Evolutionary conservation across 2,329 filamentous ascomycete species (phyloP), one percentile per base, ranked within the genome.

Genomic region (Clonostachys chloroleuca): DNA sequence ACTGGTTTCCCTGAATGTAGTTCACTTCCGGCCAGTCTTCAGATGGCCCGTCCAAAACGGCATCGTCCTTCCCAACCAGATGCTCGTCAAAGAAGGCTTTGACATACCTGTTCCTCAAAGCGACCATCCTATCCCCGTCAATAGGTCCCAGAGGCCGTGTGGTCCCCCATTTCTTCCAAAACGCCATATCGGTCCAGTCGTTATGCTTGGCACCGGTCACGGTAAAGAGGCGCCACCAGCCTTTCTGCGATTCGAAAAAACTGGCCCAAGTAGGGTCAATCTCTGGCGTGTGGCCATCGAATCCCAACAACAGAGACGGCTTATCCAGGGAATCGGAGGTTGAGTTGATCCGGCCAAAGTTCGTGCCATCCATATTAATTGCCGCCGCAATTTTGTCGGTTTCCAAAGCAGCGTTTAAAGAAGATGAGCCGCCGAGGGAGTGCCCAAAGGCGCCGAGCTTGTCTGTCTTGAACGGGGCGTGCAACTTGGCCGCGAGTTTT

Each of bases 351-450:
- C n/a, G 41, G 37, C 20, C 35, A 8, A n/a, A 45, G 12, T 53
- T 36, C 2, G 49, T 47, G 14, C 57, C 58, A 43, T 60, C 58
- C 4, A 59, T 39, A 34, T 56, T 59, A 42, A 59, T 47, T 2
- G 51, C 55, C 4, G 55, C 49, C 12, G 43, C 16, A 0, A 60
- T 41, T 0, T 41, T 48, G 6, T 34, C 20, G 4, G 49, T 46
- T 7, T 47, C 16, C 2, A 57, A 42, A 20, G 51, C 39, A 13
- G 53, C 47, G 3, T 47, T 51, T 0, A 59, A 36, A 3, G 57
- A 52, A 3, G 51, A 51, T 1, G 54, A 51, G 12, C 57, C 58
- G 17, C 57, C 58, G 4, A 59, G 40, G 1, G 58, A 59, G 18
- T 55, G 52, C 1, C 57, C 57, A 4, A 60, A 51, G 1, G 51